Percentiles rank a stretch among this genome's conserved stretches.
Evolutionary conservation across 768 basidiomycete species (phyloP).

Genomic region (Terana coerulea): DNA sequence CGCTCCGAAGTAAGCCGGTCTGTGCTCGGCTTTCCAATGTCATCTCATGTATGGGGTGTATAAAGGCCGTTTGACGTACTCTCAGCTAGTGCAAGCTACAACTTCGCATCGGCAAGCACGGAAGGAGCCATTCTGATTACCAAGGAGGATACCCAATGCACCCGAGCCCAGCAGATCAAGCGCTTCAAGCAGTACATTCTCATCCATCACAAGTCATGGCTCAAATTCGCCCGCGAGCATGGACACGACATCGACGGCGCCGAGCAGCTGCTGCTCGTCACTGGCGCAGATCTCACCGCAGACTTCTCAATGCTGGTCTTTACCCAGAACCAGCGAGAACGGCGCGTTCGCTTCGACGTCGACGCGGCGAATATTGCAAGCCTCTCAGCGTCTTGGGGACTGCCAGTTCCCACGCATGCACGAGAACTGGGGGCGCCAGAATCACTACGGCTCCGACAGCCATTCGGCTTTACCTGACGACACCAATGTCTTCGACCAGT

Average conservation of each 20-base stretch:
- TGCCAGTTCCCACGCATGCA: background rate
- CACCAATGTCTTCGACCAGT: background rate
- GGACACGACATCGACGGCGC: background rate
- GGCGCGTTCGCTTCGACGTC: background rate
- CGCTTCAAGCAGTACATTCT: slow-evolving; percentile 6
- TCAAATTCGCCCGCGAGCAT: slow-evolving; percentile 2
- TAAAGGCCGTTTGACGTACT: background rate
- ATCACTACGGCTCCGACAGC: background rate
- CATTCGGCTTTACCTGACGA: background rate
- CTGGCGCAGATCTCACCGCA: slow-evolving; percentile 6
- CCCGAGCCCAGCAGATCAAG: background rate
- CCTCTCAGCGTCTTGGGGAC: slow-evolving; percentile 2
- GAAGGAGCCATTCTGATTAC: too few relatives aligned
- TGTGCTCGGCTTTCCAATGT: background rate
- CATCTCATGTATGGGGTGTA: background rate
- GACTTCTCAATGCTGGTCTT: slow-evolving; percentile 13
- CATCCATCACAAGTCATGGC: slow-evolving; percentile 7
- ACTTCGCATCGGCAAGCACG: too few relatives aligned
- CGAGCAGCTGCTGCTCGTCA: slow-evolving; percentile 7
- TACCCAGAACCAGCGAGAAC: background rate
- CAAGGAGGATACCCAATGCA: background rate
- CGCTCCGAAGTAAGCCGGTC: background rate
- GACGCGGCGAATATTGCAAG: background rate
- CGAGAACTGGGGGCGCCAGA: slow-evolving; percentile 8
- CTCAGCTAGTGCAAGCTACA: background rate